Evolutionary conservation across 2,329 filamentous ascomycete species (phyloP), one percentile per base, ranked within the genome.

Genomic region (Xylaria sp.): DNA sequence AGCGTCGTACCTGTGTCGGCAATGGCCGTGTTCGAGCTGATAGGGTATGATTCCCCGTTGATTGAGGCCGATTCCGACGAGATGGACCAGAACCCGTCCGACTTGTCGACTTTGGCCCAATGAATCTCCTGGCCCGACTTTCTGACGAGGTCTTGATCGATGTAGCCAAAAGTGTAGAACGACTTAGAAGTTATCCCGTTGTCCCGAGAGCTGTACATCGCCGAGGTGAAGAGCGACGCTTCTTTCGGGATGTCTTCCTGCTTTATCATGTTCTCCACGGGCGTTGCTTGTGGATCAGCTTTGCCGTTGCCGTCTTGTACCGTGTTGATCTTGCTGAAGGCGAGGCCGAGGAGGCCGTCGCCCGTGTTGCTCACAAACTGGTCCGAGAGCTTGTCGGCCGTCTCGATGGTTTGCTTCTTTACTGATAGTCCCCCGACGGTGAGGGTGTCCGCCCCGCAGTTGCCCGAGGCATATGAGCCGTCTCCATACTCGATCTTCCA

Each of bases 121-220:
- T 83, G 79, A 48, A 91, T 86, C 1, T 88, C 83, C 69, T 86
- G 77, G 37, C 84, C 85, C 1, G 85, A 85, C 3, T 83, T 82
- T 64, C 82, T 84, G 57, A 92, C 83, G 0, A 87, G 84, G n/a
- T 86, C 84, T 72, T 90, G 76, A 74, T 93, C 91, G 75, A 93
- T 90, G 78, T 84, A 91, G 23, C 91, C 91, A 72, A 93, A 93
- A 1, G 91, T 93, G 81, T 91, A 93, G 82, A 92, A 93, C 0
- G 85, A 87, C 58, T 83, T 62, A 50, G 84, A 83, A 52, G 77
- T 72, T 41, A 81, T 20, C 9, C 20, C 76, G 63, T 84, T 80
- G 74, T 90, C 87, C 55, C 85, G 82, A 80, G 84, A 82, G 73
- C 85, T 84, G 72, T 89, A 89, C 55, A 92, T 84, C 66, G 89